Percentiles rank a stretch among this genome's conserved stretches.
Conservation (phyloP, 371 early-diverging fungal species). For the Actinomortierella ambigua region DNA sequence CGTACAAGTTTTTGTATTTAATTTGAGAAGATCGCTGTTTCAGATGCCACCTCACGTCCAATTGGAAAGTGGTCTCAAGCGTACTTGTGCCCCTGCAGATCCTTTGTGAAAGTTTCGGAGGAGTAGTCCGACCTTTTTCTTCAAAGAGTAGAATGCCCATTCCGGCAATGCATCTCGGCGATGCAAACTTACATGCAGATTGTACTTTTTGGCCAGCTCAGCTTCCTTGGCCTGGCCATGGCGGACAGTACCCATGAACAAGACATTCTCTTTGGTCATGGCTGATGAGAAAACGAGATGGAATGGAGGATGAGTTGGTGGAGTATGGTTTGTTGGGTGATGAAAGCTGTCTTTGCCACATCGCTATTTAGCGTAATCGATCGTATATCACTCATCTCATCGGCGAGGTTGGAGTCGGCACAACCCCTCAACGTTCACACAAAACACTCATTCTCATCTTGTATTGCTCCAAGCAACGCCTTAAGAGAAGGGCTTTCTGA, state of each 20-base stretch:
- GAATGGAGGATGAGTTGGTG: not conserved
- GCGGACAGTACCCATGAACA: conserved; percentile 34
- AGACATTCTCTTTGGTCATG: conserved; percentile 42
- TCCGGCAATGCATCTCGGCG: not conserved
- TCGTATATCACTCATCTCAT: not conserved
- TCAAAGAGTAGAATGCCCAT: too few species aligned
- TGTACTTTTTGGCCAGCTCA: conserved; percentile 30
- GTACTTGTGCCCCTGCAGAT: too few species aligned
- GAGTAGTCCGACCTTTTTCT: too few species aligned
- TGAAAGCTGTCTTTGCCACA: not conserved
- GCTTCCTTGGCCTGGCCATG: conserved; percentile 33
- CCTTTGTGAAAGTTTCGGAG: too few species aligned
- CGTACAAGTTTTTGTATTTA: too few species aligned
- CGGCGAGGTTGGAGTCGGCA: not conserved
- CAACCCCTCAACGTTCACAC: not conserved
- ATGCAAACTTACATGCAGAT: conserved; percentile 31
- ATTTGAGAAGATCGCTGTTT: too few species aligned
- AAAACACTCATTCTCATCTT: not conserved
- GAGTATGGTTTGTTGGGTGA: not conserved
- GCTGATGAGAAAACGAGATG: not conserved
- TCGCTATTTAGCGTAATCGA: not conserved
- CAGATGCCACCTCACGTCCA: too few species aligned
- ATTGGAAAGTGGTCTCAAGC: too few species aligned
- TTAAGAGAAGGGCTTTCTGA: conserved; percentile 2
- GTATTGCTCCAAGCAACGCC: conserved; percentile 15